phyloP scores from a whole-genome alignment of 2,329 filamentous ascomycete species.

The Aspergillus pseudotamarii region DNA sequence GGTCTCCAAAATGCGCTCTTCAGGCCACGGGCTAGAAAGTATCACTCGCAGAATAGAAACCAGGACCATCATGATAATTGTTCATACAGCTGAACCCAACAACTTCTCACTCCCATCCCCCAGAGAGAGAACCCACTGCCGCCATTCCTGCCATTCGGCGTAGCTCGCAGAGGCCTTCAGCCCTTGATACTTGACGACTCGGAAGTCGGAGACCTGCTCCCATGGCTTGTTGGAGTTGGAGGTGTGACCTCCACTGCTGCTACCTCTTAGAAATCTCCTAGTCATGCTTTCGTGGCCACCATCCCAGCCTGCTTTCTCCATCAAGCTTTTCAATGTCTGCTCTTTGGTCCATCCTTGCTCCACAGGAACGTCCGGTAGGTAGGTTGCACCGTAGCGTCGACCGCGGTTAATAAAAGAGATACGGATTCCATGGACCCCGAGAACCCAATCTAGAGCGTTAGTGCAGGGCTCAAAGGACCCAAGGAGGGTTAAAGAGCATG shows the following conservation, averaged over 20 bases:
- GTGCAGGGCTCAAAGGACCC: constrained; percentile 79
- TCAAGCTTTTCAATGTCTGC: constrained; percentile 83
- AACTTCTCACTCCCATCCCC: constrained; percentile 33
- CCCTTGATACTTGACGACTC: constrained; percentile 83
- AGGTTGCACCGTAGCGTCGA: constrained; percentile 79
- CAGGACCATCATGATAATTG: background rate
- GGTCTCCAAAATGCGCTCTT: background rate
- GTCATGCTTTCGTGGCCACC: constrained; percentile 53
- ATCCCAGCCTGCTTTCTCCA: constrained; percentile 92
- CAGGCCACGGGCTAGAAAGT: background rate
- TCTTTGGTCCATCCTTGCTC: constrained; percentile 97
- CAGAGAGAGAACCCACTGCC: constrained; percentile 63
- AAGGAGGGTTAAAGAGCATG: constrained; percentile 74
- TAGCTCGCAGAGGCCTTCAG: constrained; percentile 73
- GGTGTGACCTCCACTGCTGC: constrained; percentile 36
- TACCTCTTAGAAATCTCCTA: constrained; percentile 41
- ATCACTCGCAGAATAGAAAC: background rate
- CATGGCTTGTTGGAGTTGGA: constrained; percentile 54
- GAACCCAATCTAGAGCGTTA: constrained; percentile 78
- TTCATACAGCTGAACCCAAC: constrained; percentile 9
- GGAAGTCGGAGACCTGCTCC: constrained; percentile 73
- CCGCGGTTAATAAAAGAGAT: constrained; percentile 79
- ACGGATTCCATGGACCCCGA: constrained; percentile 84
- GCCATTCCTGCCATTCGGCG: constrained; percentile 77
- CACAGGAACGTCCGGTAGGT: constrained; percentile 84